Evolutionary conservation across 2,329 filamentous ascomycete species (phyloP), one percentile per base, ranked within the genome.

Genomic region (Emydomyces testavorans): DNA sequence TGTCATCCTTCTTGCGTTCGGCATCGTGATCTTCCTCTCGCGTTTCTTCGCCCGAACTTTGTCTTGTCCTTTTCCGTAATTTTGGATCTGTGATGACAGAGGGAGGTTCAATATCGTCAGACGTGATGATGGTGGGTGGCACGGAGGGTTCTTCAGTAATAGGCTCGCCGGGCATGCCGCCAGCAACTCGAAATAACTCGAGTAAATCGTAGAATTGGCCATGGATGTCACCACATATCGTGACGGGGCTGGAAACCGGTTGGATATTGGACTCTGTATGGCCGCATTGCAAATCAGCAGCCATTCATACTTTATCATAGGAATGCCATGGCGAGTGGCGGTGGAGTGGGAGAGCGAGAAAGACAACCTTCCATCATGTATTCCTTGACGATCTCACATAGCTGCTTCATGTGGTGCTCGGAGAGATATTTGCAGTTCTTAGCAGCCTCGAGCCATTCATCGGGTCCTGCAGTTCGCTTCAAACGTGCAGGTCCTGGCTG

Each of bases 131-230:
- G 43, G 58, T 56, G 50, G 50, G 50, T 32, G 45, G 43, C 26
- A 40, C 26, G 13, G 20, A 46, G 24, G 42, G 43, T 44, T 26
- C 39, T 61, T 80, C 63, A 71, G 92, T 87, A 89, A 88, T 96
- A 74, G 96, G 96, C 74, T 96, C 96, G 64, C 92, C 96, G 69
- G 92, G 92, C 65, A 94, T 95, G 52, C 89, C 88, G 47, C 92
- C 92, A 58, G 92, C 92, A 67, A 98, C 96, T 73, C 94, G 93
- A 78, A 98, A 98, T 46, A 98, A 80, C 72, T 98, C 92, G 88
- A 98, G 96, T 68, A 98, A 72, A 65, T 98, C 92, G 69, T 96
- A 90, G 68, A 96, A 96, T 71, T 98, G 92, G 57, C 92, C 92
- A 70, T 98, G 92, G 65, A 98, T 98, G 71, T 98, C 92, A 66